A percentile compares a stretch with the other conserved stretches of the same genome.
Conservation (phyloP, 768 basidiomycete species). For the Hemileccinum impolitum region DNA sequence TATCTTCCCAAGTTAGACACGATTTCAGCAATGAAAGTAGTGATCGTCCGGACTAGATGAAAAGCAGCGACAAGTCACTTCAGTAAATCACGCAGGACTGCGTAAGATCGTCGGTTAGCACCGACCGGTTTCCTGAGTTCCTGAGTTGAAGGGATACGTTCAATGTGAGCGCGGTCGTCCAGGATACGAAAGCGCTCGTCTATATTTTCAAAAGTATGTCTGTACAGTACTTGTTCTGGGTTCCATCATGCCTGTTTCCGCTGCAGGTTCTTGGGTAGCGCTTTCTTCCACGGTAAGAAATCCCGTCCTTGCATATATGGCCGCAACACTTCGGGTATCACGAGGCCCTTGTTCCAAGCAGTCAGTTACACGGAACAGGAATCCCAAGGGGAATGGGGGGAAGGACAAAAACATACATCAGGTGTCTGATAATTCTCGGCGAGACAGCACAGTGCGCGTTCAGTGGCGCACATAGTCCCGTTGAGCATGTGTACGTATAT, state of each 20-base stretch:
- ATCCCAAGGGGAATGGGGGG: too few relatives aligned
- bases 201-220: not conserved
- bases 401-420: slow-evolving; percentile 52
- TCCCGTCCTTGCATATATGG: slow-evolving; percentile 96
- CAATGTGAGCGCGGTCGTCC: too few relatives aligned
- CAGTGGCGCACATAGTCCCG: slow-evolving; percentile 95
- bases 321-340: slow-evolving; percentile 83
- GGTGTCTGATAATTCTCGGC: slow-evolving; percentile 99
- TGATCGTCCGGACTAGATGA: too few relatives aligned
- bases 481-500: slow-evolving; percentile 99
- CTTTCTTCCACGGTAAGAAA: slow-evolving; percentile 83
- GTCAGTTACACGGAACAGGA: not conserved
- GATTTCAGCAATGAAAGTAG: not conserved
- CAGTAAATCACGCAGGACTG: too few relatives aligned
- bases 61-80: too few relatives aligned
- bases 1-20: not conserved
- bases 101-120: too few relatives aligned
- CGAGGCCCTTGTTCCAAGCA: slow-evolving; percentile 64
- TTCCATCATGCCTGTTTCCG: slow-evolving; percentile 55
- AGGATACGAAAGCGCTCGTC: not conserved
- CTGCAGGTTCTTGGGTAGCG: slow-evolving; percentile 73
- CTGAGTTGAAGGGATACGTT: too few relatives aligned
- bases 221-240: not conserved
- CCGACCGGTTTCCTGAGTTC: too few relatives aligned
- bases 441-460: slow-evolving; percentile 92